Base-by-base conservation (phyloP, 257 asterid genomes). In the Handroanthus guayacan region DNA sequence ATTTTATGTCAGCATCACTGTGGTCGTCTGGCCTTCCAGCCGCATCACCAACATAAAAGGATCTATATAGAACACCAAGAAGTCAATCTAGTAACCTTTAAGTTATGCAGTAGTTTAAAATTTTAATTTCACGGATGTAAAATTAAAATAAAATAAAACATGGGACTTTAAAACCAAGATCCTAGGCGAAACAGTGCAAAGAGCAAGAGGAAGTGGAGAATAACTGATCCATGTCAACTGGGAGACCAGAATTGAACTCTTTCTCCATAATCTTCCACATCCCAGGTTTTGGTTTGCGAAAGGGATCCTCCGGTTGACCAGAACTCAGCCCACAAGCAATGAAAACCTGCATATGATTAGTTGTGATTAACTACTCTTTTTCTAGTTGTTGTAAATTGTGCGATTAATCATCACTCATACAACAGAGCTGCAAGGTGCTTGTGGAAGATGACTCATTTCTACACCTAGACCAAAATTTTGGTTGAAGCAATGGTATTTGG, bases 21-120 rank as follows among this genome's bases (percentile, higher is more conserved):
- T 95, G 99, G 73, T 95, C 97, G 5, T 82, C 81, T 12, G 87
- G 81, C 79, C 98, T 90, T 75, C 98, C 99, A 80, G 99, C 99
- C 0, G 99, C 99, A 89, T 95, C 99, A 74, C 99, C 99, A 55
- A 95, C 99, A 74, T 90, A 93, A 78, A 95, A 95, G 74, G 98
- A 95, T 77, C 98, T 92, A 76, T 67, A 77, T 14, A 58, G 77
- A 52, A 79, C 74, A 41, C 43, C 43, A 54, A 80, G 37, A 64
- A 51, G 70, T 61, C 60, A 75, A 75, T 34, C 25, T 16, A 74
- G 55, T 17, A 70, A 16, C 48, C 41, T 14, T 25, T n/a, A 45
- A 36, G 12, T 51, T 25, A 4, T 9, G 20, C 0, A 48, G 25
- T 55, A 16, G 36, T 2, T 43, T 55, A 14, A 80, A 17, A 25